A percentile compares a stretch with the other conserved stretches of the same genome.
Evolutionary conservation across 768 basidiomycete species (phyloP).

Genomic region (Zangia roseola): DNA sequence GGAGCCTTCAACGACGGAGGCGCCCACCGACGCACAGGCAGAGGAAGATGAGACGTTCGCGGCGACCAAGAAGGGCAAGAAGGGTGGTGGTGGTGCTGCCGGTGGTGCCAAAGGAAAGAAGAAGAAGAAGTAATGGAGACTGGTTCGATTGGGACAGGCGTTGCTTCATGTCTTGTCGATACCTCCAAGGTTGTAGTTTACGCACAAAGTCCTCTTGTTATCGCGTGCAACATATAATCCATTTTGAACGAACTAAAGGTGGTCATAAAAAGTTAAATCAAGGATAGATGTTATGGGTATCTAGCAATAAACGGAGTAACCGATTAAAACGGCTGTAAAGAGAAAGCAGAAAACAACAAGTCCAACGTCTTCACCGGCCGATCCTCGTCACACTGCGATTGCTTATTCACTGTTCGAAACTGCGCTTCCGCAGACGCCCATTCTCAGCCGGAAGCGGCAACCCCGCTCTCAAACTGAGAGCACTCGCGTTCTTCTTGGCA

Average conservation of each 20-base stretch:
- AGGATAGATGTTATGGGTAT: too few relatives aligned
- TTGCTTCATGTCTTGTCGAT: slow-evolving; percentile 1
- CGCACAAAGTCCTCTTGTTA: too few relatives aligned
- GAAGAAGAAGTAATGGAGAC: slow-evolving; percentile 6
- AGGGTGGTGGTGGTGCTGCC: background rate
- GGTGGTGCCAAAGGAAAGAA: slow-evolving; percentile 1
- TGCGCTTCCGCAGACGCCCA: slow-evolving; percentile 41
- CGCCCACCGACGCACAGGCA: background rate
- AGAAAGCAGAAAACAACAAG: slow-evolving; percentile 3
- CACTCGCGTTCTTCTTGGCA: slow-evolving; percentile 51
- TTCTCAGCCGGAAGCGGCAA: slow-evolving; percentile 44
- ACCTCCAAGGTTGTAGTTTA: background rate
- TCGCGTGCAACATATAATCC: too few relatives aligned
- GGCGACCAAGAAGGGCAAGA: background rate
- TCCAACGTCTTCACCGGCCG: slow-evolving; percentile 28
- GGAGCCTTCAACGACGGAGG: background rate
- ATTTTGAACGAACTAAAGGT: too few relatives aligned
- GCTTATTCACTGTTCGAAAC: slow-evolving; percentile 35
- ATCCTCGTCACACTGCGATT: slow-evolving; percentile 56
- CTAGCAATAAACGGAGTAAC: too few relatives aligned
- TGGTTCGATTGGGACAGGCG: background rate
- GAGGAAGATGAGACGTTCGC: background rate
- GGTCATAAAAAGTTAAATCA: too few relatives aligned
- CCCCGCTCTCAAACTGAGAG: slow-evolving; percentile 36
- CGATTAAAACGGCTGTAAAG: background rate